A percentile compares a stretch with the other conserved stretches of the same genome.
Conservation (phyloP, 169 alveolate genomes). For the Hepatocystis sp. region DNA sequence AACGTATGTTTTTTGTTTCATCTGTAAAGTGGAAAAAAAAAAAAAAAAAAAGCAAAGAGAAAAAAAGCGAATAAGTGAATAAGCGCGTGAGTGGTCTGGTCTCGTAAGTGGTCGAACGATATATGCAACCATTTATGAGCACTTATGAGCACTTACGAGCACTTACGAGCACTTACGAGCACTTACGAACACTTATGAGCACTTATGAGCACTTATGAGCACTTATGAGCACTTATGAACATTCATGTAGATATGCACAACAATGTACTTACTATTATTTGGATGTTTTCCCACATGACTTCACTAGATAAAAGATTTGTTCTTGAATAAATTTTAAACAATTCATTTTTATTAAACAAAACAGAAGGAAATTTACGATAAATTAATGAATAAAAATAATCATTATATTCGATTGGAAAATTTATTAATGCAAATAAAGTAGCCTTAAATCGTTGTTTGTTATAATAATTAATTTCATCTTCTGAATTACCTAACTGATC, state of each 20-base stretch:
- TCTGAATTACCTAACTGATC: constrained; percentile 14
- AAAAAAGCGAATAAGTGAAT: no score
- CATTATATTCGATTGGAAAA: constrained; percentile 49
- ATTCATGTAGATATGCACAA: no score
- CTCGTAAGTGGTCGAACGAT: background rate
- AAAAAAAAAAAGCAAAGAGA: background rate
- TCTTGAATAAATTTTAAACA: constrained; percentile 62
- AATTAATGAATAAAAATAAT: constrained; percentile 64
- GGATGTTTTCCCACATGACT: constrained; percentile 60
- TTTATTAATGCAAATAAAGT: constrained; percentile 48
- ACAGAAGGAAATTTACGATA: constrained; percentile 43
- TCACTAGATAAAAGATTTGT: constrained; percentile 57
- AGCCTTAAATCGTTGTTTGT: constrained; percentile 46
- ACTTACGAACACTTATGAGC: background rate
- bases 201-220: background rate
- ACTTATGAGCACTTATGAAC: no score
- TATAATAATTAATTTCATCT: constrained; percentile 54
- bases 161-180: background rate
- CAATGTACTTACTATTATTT: constrained; percentile 7
- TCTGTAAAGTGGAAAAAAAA: background rate
- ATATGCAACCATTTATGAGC: background rate
- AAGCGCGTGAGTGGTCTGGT: no score
- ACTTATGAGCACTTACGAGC: background rate
- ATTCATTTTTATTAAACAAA: constrained; percentile 55
- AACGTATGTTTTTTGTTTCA: constrained; percentile 65